These are phyloP conservation scores for Aegilops umbellulata DNA, from an alignment of 176 grass and related monocot species.

Conservation along the genomic window DNA sequence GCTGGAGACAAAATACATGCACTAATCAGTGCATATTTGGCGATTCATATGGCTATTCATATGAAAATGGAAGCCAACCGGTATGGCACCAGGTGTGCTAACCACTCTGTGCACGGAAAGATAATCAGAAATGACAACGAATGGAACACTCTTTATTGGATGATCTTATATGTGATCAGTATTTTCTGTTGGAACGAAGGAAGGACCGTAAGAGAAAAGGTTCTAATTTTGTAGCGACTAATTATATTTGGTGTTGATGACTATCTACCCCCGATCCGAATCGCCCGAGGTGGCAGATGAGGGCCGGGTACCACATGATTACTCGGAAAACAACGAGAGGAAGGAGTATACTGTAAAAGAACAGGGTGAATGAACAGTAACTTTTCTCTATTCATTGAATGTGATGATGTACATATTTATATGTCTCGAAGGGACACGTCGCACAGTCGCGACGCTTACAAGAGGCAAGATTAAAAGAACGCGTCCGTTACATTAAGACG, in stretches of 20 bases:
- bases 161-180: not conserved
- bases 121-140: not conserved
- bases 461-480: too few relatives aligned
- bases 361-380: too few relatives aligned
- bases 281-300: not conserved
- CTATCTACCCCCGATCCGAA: not conserved
- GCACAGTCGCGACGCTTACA: too few relatives aligned
- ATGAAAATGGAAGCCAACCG: slow-evolving; percentile 11
- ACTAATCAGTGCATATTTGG: not conserved
- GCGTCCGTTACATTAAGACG: too few relatives aligned
- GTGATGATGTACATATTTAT: too few relatives aligned
- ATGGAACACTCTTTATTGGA: not conserved
- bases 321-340: not conserved
- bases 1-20: not conserved
- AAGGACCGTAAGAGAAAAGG: too few relatives aligned
- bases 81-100: not conserved
- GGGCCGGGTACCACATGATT: not conserved
- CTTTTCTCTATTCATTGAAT: too few relatives aligned
- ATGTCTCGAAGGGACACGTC: too few relatives aligned
- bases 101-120: not conserved
- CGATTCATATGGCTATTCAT: not conserved
- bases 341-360: too few relatives aligned
- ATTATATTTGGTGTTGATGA: not conserved
- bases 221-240: too few relatives aligned
- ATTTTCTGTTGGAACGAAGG: too few relatives aligned